Percentiles rank a stretch among this genome's conserved stretches.
Evolutionary conservation across 2,329 filamentous ascomycete genomes (phyloP).

Genomic region (Cercospora zeina): DNA sequence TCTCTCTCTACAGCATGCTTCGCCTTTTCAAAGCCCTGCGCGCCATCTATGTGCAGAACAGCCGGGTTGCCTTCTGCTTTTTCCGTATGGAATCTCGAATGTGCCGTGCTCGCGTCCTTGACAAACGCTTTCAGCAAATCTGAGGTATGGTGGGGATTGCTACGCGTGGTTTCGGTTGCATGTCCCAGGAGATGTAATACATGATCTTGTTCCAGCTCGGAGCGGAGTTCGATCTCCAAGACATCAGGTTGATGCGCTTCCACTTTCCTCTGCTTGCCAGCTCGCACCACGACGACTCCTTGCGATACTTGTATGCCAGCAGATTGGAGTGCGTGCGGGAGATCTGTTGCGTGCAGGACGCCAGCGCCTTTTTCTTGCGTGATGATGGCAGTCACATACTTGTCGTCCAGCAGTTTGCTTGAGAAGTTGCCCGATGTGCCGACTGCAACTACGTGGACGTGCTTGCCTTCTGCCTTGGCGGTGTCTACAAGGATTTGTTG

Average conservation of each 20-base stretch:
- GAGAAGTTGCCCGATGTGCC: constrained; percentile 40
- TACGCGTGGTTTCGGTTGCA: constrained; percentile 34
- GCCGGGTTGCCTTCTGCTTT: constrained; percentile 38
- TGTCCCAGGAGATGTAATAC: constrained; percentile 37
- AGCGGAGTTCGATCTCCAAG: constrained; percentile 34
- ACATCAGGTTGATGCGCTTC: constrained; percentile 30
- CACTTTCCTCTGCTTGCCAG: constrained; percentile 34
- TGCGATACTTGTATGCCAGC: constrained; percentile 30
- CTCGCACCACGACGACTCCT: constrained; percentile 37
- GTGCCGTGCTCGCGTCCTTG: constrained; percentile 34
- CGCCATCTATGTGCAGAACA: constrained; percentile 33
- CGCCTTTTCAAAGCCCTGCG: constrained; percentile 37
- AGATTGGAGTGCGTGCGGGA: constrained; percentile 33
- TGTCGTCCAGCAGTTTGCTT: constrained; percentile 40
- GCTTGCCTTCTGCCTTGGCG: constrained; percentile 31
- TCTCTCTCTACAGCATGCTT: constrained; percentile 39
- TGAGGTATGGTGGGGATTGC: constrained; percentile 33
- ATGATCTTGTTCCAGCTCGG: constrained; percentile 40
- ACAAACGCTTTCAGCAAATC: constrained; percentile 38
- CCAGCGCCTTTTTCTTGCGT: constrained; percentile 33
- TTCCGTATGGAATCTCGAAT: constrained; percentile 37
- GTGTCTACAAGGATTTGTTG: constrained; percentile 40
- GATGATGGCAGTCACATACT: constrained; percentile 39
- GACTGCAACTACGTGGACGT: constrained; percentile 37
- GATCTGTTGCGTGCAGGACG: constrained; percentile 34